phyloP scores from a whole-genome alignment of 352 stramenopile genomes.

The Pythium scleroteichum region DNA sequence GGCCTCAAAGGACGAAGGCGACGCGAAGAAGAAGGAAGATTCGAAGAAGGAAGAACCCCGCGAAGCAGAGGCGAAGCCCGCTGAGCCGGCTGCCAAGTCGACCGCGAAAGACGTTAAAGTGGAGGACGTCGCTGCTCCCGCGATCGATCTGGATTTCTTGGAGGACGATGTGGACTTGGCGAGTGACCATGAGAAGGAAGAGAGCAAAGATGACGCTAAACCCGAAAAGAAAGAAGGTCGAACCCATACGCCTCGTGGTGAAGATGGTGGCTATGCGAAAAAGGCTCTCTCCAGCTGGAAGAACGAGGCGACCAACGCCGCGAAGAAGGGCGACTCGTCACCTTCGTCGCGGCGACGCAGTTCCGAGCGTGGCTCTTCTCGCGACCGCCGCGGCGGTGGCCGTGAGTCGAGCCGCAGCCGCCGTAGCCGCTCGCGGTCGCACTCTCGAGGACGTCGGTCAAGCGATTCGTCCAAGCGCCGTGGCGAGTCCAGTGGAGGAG shows the following conservation, averaged over 20 bases:
- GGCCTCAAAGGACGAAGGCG: conserved; percentile 31
- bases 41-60: conserved; percentile 11
- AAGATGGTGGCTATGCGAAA: conserved; percentile 29
- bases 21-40: conserved; percentile 25
- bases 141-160: conserved; percentile 86
- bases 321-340: conserved; percentile 37
- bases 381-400: conserved; percentile 30
- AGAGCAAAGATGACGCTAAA: conserved; percentile 11
- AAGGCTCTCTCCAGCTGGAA: conserved; percentile 36
- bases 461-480: conserved; percentile 39
- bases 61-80: conserved; percentile 32
- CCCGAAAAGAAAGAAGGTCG: conserved; percentile 38
- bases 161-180: conserved; percentile 57
- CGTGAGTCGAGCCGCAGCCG: conserved; percentile 33
- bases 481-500: conserved; percentile 32
- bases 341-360: conserved; percentile 34
- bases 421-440: conserved; percentile 50
- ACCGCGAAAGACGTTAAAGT: conserved; percentile 70
- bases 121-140: conserved; percentile 74
- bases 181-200: conserved; percentile 37
- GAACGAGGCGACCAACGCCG: conserved; percentile 24
- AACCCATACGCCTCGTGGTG: conserved; percentile 27
- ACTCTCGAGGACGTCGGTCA: conserved; percentile 40
- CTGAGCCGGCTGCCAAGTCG: conserved; percentile 24
- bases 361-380: conserved; percentile 23